These are phyloP conservation scores for Vitis hybrid DNA, from an alignment of 177 flowering plant species.

Conservation along the genomic window DNA sequence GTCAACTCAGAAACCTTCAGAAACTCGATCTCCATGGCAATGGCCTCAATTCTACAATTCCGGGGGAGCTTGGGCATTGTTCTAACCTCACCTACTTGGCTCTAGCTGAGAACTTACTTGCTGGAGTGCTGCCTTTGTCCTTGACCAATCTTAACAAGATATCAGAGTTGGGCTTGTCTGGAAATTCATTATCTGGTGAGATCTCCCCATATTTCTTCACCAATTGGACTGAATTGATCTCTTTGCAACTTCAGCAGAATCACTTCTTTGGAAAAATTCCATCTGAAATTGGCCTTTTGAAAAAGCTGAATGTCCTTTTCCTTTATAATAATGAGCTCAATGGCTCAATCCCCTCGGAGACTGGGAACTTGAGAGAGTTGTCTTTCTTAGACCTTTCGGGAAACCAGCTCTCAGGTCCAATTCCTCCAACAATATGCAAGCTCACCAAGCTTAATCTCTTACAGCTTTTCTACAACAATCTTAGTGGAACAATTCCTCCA, in stretches of 20 bases:
- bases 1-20: constrained; percentile 17
- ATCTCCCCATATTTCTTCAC: constrained; percentile 42
- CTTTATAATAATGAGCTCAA: constrained; percentile 43
- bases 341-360: constrained; percentile 58
- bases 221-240: constrained; percentile 55
- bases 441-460: too few relatives aligned
- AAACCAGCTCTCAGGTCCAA: too few relatives aligned
- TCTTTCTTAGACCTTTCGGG: too few relatives aligned
- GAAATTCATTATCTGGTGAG: constrained; percentile 53
- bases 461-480: too few relatives aligned
- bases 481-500: too few relatives aligned
- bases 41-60: constrained; percentile 43
- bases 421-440: too few relatives aligned
- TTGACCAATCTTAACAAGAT: constrained; percentile 40
- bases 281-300: constrained; percentile 48
- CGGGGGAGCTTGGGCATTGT: constrained; percentile 49
- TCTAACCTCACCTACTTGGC: constrained; percentile 40
- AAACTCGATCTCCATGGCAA: constrained; percentile 37
- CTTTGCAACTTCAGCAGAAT: constrained; percentile 63
- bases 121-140: constrained; percentile 48
- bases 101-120: constrained; percentile 31
- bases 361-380: constrained; percentile 40
- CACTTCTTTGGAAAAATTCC: constrained; percentile 52
- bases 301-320: constrained; percentile 33
- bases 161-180: constrained; percentile 43